Conservation (phyloP, 2,329 filamentous ascomycete genomes). For the Exophiala oligosperma region DNA sequence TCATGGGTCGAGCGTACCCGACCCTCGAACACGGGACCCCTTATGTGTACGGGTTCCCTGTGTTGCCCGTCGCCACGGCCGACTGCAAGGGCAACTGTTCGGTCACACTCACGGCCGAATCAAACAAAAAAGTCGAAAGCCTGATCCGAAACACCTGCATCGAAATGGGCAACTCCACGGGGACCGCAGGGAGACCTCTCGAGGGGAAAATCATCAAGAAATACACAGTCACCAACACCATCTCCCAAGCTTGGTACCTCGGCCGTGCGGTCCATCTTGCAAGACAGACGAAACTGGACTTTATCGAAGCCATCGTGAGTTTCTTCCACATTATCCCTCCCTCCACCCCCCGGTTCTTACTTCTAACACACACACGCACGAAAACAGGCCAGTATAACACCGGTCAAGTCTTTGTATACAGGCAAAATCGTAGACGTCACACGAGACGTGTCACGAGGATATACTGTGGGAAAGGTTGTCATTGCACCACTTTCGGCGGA, state of each 20-base stretch:
- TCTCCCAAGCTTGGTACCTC: slow-evolving; percentile 36
- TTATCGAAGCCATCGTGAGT: slow-evolving; percentile 45
- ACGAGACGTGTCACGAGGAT: slow-evolving; percentile 39
- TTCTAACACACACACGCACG: background rate
- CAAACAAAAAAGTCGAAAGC: slow-evolving; percentile 29
- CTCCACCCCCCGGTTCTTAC: background rate
- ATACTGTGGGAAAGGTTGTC: slow-evolving; percentile 38
- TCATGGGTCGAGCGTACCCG: slow-evolving; percentile 52
- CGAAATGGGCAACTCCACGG: slow-evolving; percentile 31
- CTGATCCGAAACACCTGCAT: slow-evolving; percentile 32
- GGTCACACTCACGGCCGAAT: slow-evolving; percentile 30
- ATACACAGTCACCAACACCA: slow-evolving; percentile 33
- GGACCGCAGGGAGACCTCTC: slow-evolving; percentile 28
- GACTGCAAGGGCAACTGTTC: slow-evolving; percentile 45
- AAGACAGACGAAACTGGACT: slow-evolving; percentile 31
- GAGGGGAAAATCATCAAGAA: slow-evolving; percentile 29
- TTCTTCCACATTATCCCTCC: background rate
- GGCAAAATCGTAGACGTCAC: slow-evolving; percentile 49
- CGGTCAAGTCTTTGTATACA: slow-evolving; percentile 37
- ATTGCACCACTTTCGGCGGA: slow-evolving; percentile 33
- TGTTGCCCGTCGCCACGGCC: slow-evolving; percentile 39
- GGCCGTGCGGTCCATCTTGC: slow-evolving; percentile 33
- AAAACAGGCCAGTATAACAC: slow-evolving; percentile 12
- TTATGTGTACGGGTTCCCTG: slow-evolving; percentile 41
- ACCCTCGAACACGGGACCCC: slow-evolving; percentile 41